Percentiles rank a stretch among this genome's conserved stretches.
phyloP scores from a whole-genome alignment of 139 green algal genomes.

The Gonium pectorale region DNA sequence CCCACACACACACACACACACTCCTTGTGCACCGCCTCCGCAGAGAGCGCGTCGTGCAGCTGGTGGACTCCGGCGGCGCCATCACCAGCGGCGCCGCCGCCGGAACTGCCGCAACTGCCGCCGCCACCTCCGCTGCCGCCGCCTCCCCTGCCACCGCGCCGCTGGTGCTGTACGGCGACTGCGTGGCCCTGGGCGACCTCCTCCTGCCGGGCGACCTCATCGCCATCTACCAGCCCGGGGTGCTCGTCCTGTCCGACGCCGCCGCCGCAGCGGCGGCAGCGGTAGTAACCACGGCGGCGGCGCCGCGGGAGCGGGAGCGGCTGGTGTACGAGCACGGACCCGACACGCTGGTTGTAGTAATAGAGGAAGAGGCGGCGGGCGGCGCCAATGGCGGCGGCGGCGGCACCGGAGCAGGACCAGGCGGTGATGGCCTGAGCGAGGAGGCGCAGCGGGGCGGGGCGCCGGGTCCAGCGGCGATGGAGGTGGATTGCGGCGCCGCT shows the following conservation, averaged over 20 bases:
- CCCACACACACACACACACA: too few relatives aligned
- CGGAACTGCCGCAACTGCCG: too few relatives aligned
- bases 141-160: neutral
- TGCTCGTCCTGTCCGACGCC: neutral
- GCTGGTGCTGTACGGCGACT: conserved; percentile 4
- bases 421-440: too few relatives aligned
- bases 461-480: too few relatives aligned
- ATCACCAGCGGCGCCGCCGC: neutral
- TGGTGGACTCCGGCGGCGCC: neutral
- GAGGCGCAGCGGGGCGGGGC: too few relatives aligned
- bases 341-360: conserved; percentile 14
- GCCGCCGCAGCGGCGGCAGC: neutral
- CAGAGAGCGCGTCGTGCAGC: conserved; percentile 2
- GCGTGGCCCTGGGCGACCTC: conserved; percentile 3
- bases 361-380: neutral
- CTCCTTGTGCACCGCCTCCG: too few relatives aligned
- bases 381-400: too few relatives aligned
- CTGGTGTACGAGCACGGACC: conserved; percentile 1
- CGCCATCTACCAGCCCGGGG: conserved; percentile 4
- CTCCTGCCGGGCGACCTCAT: conserved; percentile 15
- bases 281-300: too few relatives aligned
- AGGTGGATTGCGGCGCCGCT: too few relatives aligned
- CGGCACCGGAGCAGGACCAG: too few relatives aligned
- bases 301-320: neutral
- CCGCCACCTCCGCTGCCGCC: too few relatives aligned